phyloP scores from a whole-genome alignment of 225 moss, liverwort and hornwort genomes.

The Anthoceros angustus region DNA sequence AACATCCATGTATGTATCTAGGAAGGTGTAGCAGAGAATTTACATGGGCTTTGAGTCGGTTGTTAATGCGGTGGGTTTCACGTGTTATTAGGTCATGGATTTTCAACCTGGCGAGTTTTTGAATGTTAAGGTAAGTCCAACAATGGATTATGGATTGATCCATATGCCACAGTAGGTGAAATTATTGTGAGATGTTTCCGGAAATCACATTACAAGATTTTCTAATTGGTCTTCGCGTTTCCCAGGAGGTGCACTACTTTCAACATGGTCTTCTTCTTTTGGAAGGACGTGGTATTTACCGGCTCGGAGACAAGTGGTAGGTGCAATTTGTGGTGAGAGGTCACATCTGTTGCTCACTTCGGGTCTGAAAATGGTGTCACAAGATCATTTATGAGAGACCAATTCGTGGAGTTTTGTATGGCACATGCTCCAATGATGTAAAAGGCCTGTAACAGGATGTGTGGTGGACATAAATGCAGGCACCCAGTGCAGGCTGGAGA shows the following conservation, averaged over 20 bases:
- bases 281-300: slow-evolving; percentile 89
- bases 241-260: slow-evolving; percentile 90
- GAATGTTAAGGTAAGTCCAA: slow-evolving; percentile 57
- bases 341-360: not conserved
- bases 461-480: slow-evolving; percentile 25
- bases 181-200: too few relatives aligned
- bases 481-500: slow-evolving; percentile 94
- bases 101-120: slow-evolving; percentile 94
- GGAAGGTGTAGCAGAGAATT: not conserved
- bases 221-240: not conserved
- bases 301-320: slow-evolving; percentile 82
- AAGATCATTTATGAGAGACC: not conserved
- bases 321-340: slow-evolving; percentile 6
- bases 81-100: slow-evolving; percentile 65
- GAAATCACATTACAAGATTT: too few relatives aligned
- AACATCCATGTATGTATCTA: slow-evolving; percentile 65
- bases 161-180: not conserved
- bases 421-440: too few relatives aligned
- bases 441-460: not conserved
- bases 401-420: not conserved
- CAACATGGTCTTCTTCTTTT: slow-evolving; percentile 91
- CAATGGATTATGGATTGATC: not conserved
- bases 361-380: not conserved
- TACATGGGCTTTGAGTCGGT: not conserved
- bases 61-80: not conserved